Evolutionary conservation across 805 yeast genomes (phyloP).

Genomic region (Saccharomycopsis sp.): DNA sequence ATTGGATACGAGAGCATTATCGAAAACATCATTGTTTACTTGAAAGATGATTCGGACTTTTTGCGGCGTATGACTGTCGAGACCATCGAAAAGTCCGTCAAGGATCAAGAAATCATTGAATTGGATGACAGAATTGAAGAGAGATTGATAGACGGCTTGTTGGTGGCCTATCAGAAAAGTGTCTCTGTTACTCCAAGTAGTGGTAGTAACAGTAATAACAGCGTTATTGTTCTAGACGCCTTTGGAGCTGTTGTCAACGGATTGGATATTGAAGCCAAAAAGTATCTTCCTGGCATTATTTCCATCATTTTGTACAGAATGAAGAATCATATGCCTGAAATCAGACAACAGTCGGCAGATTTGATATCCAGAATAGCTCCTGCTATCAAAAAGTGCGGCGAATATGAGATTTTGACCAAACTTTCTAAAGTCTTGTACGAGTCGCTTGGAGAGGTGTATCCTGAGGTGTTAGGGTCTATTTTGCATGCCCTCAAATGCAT

Average conservation of each 20-base stretch:
- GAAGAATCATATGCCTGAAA: constrained; percentile 61
- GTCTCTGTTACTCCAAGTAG: constrained; percentile 31
- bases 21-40: constrained; percentile 45
- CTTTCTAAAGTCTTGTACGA: constrained; percentile 77
- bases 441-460: constrained; percentile 88
- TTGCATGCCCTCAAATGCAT: constrained; percentile 64
- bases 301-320: constrained; percentile 67
- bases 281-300: constrained; percentile 66
- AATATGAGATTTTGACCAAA: constrained; percentile 55
- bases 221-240: constrained; percentile 48
- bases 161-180: constrained; percentile 79
- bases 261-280: constrained; percentile 56
- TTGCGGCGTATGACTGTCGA: constrained; percentile 74
- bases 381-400: constrained; percentile 56
- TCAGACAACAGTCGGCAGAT: constrained; percentile 82
- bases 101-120: constrained; percentile 46
- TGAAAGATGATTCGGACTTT: constrained; percentile 81
- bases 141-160: constrained; percentile 68
- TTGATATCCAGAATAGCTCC: constrained; percentile 61
- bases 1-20: constrained; percentile 60
- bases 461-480: constrained; percentile 86
- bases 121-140: constrained; percentile 56
- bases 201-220: constrained; percentile 22
- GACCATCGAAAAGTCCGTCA: constrained; percentile 45
- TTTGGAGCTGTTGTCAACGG: constrained; percentile 58